Percentiles rank a stretch among this genome's conserved stretches.
Evolutionary conservation across 305 asterid species (phyloP).

Genomic region (Fraxinus floribunda): DNA sequence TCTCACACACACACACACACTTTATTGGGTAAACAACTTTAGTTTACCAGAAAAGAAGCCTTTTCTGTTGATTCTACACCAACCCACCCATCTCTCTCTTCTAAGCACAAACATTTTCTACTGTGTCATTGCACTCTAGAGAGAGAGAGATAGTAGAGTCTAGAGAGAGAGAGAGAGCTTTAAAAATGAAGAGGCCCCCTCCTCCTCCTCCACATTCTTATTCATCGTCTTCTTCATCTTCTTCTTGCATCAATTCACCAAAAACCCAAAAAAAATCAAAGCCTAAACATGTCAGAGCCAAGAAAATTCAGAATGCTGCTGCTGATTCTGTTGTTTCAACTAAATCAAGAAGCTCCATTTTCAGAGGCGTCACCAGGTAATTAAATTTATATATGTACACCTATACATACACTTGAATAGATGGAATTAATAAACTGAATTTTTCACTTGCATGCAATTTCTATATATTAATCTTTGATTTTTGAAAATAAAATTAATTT

Average conservation of each 20-base stretch:
- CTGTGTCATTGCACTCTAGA: conserved; percentile 1
- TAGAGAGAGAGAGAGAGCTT: neutral
- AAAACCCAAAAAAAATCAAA: conserved; percentile 22
- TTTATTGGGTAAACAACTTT: conserved; percentile 65
- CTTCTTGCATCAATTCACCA: conserved; percentile 53
- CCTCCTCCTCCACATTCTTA: conserved; percentile 16
- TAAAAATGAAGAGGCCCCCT: conserved; percentile 46
- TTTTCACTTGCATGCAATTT: conserved; percentile 48
- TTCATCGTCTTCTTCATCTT: conserved; percentile 52
- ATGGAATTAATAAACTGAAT: neutral
- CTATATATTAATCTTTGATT: neutral
- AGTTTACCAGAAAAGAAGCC: conserved; percentile 48
- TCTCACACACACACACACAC: conserved; percentile 5
- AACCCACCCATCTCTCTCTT: conserved; percentile 26
- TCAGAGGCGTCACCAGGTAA: conserved; percentile 94
- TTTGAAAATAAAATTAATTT: neutral
- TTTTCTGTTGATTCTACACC: conserved; percentile 43
- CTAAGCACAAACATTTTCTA: neutral
- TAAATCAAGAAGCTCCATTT: conserved; percentile 76
- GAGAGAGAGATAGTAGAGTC: conserved; percentile 17
- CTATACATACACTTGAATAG: neutral
- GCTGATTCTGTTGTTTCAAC: conserved; percentile 36
- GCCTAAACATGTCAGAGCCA: conserved; percentile 35
- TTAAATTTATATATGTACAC: neutral
- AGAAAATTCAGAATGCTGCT: conserved; percentile 29